phyloP scores from a whole-genome alignment of 495 filamentous ascomycete species.

The Venustampulla echinocandica region DNA sequence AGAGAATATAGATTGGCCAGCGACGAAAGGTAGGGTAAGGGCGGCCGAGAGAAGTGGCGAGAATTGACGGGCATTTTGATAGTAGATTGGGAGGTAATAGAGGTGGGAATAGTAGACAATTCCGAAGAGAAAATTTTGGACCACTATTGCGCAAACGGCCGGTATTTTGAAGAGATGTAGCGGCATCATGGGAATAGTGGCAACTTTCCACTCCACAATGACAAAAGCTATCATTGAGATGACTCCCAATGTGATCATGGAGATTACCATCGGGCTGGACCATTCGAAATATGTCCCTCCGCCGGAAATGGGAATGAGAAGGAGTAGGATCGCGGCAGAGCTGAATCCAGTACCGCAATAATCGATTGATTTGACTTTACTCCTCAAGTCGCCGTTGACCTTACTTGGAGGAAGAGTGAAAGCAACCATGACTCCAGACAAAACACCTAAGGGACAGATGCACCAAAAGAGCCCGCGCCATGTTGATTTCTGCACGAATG shows the following conservation, averaged over 20 bases:
- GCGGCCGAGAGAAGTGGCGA: conserved; percentile 33
- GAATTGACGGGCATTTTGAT: conserved; percentile 32
- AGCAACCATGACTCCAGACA: conserved; percentile 24
- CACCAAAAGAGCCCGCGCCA: conserved; percentile 23
- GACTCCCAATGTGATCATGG: conserved; percentile 48
- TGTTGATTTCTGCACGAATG: conserved; percentile 26
- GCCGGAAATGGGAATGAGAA: conserved; percentile 55
- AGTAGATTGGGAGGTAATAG: conserved; percentile 42
- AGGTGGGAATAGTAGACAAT: conserved; percentile 48
- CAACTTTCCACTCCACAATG: conserved; percentile 49
- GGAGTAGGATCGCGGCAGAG: conserved; percentile 44
- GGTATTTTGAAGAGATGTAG: conserved; percentile 48
- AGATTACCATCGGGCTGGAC: conserved; percentile 52
- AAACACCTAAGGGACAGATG: conserved; percentile 18
- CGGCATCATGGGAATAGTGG: conserved; percentile 46
- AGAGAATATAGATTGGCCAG: conserved; percentile 42
- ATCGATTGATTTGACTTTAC: conserved; percentile 47
- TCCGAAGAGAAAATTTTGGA: conserved; percentile 54
- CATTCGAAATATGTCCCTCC: conserved; percentile 53
- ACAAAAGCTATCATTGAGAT: conserved; percentile 40
- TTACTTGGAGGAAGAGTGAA: conserved; percentile 32
- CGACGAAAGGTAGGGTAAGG: conserved; percentile 44
- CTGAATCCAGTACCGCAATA: conserved; percentile 43
- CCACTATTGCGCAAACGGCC: conserved; percentile 42
- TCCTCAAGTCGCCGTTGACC: conserved; percentile 23